Base-by-base conservation (phyloP, 2,329 filamentous ascomycete genomes). In the Tolypocladium sp. region DNA sequence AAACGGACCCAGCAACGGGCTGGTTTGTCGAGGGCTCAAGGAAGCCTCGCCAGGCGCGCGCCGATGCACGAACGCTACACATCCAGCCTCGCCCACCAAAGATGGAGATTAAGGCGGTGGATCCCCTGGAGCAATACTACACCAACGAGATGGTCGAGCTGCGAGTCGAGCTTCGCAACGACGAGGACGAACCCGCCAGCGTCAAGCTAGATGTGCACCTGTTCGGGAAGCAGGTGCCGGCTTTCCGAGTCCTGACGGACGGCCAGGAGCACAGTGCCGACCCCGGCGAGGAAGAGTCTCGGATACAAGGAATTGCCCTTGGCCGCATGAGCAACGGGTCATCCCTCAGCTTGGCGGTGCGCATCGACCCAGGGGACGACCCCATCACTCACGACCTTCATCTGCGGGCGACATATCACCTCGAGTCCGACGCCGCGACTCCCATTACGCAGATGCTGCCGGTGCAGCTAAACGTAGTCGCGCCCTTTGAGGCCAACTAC, bases 1-100 rank as follows among this genome's bases (percentile, higher is more conserved):
- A 76, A 5, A 72, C 72, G 12, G 75, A 72, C 27, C 68, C 71
- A 1, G 68, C 73, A 20, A 74, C 77, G 44, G 70, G 79, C 1
- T 87, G 84, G 84, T 81, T 80, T 60, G 71, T 77, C 2, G 70
- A 74, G 8, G 71, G 72, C 3, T 72, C 74, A 17, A 69, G 71
- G 0, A 78, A 73, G 57, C 79, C 79, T 60, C 77, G 74, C 35
- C 70, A 83, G 25, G 73, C 79, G 35, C 78, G 84, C 10, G 64
- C 73, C 13, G 77, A 81, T 54, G 74, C 82, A 10, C 77, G 82
- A 40, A 76, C 77, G 2, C 82, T 96, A 59, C 87, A 84, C 59
- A 86, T 99, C 30, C 80, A 92, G 58, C 93, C 94, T 1, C 90
- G 95, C 64, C 94, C 93, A 35, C 94, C 94, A 0, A 97, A 97